Percentiles rank a stretch among this genome's conserved stretches.
Evolutionary conservation across 164 flowering plant genomes (phyloP).

Genomic region (Stephania cephalantha): DNA sequence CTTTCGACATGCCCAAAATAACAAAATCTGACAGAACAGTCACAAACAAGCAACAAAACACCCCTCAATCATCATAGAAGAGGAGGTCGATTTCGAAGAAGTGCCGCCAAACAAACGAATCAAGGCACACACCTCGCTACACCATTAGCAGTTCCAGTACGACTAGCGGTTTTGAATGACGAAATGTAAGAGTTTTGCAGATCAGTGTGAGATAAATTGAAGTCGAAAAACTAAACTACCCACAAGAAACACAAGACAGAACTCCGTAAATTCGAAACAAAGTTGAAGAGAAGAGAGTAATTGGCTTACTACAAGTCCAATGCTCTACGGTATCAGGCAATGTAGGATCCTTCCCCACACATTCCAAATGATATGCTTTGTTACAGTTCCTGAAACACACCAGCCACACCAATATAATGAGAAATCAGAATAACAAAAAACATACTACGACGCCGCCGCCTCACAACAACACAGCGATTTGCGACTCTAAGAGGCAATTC

Average conservation of each 20-base stretch:
- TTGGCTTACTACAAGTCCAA: constrained; percentile 60
- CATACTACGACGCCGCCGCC: not conserved
- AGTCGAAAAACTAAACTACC: not conserved
- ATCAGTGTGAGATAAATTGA: not conserved
- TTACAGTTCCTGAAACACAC: constrained; percentile 40
- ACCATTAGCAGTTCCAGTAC: not conserved
- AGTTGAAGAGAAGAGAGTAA: not conserved
- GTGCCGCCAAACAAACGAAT: not conserved
- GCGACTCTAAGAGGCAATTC: not conserved
- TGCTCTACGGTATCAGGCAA: constrained; percentile 23
- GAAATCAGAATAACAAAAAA: not conserved
- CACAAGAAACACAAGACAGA: not conserved
- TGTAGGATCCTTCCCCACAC: constrained; percentile 50
- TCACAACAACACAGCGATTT: not conserved
- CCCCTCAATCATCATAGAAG: not conserved
- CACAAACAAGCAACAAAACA: not conserved
- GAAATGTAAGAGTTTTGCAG: not conserved
- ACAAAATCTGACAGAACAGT: not conserved
- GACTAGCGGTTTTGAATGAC: not conserved
- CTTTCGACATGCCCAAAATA: not conserved
- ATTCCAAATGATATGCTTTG: constrained; percentile 61
- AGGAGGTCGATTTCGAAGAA: not conserved
- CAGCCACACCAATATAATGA: not conserved
- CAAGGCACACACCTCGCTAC: not conserved
- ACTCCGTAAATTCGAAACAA: not conserved